Base-by-base conservation (phyloP, 2,329 filamentous ascomycete species). In the Neophaeococcomyces aloes region DNA sequence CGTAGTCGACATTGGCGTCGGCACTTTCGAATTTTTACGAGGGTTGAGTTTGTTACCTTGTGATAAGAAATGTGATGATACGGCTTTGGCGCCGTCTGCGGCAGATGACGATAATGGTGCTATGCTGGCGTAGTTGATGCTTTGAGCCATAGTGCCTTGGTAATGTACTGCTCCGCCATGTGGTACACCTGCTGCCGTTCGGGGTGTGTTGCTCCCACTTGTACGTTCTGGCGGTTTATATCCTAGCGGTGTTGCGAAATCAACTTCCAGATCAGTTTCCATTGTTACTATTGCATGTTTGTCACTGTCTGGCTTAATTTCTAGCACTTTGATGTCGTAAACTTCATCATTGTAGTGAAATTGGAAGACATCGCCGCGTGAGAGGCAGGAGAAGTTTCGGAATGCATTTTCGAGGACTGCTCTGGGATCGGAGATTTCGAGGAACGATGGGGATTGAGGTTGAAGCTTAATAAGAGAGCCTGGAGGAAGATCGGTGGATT, bases 351-450 rank as follows among this genome's bases (percentile, higher is more conserved):
- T 98, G 69, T 98, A 98, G 55, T 82, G 76, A 62, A 98, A 98
- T 51, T 85, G 93, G 71, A 98, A 98, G 33, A 94, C 74, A 59
- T 98, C 91, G 51, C 87, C 88, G 59, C 88, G 86, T 2, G 88
- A 94, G 13, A 96, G 74, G 39, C 89, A 89, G 13, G 88, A 86
- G 66, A 96, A 98, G 65, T 93, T 93, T 33, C 89, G 81, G 66
- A 98, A 95, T 0, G 87, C 89, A 56, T 91, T 91, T 66, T 98
- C 91, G 23, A 98, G 78, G 10, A 98, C 91, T 31, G 91, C 91
- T 66, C 94, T 95, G 17, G 91, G 91, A 57, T 98, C 91, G 56
- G 83, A 89, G 60, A 98, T 96, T 35, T 96, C 89, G 51, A 98
- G 82, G 65, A 98, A 98, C 56, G 82, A 83, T 41, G 84, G 79